Evolutionary conservation across 345 rosid genomes (phyloP).

Genomic region (Eucalyptus regnans): DNA sequence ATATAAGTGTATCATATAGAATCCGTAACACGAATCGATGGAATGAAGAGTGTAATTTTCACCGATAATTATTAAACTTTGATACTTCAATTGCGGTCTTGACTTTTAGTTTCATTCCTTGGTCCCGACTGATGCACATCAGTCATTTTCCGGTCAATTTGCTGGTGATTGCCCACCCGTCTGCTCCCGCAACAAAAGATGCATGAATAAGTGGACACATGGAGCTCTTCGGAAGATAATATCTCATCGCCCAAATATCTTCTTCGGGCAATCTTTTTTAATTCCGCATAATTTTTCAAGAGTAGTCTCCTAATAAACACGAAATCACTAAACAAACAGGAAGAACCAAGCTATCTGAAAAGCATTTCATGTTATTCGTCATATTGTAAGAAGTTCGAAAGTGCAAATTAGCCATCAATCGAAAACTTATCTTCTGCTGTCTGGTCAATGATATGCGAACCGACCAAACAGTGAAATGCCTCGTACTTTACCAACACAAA

Average conservation of each 20-base stretch:
- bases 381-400: neutral
- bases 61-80: neutral
- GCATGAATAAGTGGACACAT: neutral
- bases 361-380: neutral
- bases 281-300: neutral
- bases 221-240: neutral
- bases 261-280: neutral
- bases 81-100: neutral
- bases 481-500: neutral
- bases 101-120: neutral
- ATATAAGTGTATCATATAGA: neutral
- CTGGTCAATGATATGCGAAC: neutral
- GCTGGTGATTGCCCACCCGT: neutral
- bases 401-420: neutral
- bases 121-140: neutral
- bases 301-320: neutral
- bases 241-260: neutral
- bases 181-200: neutral
- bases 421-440: neutral
- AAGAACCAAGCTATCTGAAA: neutral
- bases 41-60: neutral
- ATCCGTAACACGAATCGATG: neutral
- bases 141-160: neutral
- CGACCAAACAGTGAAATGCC: neutral
- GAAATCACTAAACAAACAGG: neutral